A percentile compares a stretch with the other conserved stretches of the same genome.
These are phyloP conservation scores for Kingdonia uniflora DNA, from an alignment of 164 flowering plant species.

Conservation along the genomic window DNA sequence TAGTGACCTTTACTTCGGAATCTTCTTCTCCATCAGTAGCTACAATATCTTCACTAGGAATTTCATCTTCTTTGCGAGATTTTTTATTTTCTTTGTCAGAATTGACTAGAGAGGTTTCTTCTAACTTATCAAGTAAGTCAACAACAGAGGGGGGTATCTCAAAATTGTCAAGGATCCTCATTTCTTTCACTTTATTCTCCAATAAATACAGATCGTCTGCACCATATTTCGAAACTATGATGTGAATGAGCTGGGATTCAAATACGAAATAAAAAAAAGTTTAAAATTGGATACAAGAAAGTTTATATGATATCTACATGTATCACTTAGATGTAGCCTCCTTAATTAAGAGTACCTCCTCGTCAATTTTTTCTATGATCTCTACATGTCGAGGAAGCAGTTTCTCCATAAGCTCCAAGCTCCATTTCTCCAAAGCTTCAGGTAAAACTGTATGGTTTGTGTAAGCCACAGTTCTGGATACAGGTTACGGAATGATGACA, in stretches of 20 bases:
- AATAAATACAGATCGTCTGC: constrained; percentile 46
- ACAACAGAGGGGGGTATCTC: constrained; percentile 50
- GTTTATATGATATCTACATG: too few species aligned
- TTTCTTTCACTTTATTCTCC: constrained; percentile 46
- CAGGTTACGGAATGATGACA: too few species aligned
- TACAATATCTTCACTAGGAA: constrained; percentile 9
- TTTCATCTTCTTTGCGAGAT: constrained; percentile 10
- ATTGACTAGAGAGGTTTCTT: constrained; percentile 24
- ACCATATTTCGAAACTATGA: constrained; percentile 69
- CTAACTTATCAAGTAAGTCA: constrained; percentile 34
- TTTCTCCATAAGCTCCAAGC: constrained; percentile 81
- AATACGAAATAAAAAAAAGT: constrained; percentile 8
- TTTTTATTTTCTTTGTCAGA: constrained; percentile 7
- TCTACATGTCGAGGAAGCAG: constrained; percentile 92
- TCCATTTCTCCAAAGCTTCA: constrained; percentile 97
- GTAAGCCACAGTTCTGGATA: constrained; percentile 86
- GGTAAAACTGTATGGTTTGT: constrained; percentile 97
- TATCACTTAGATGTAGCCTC: too few species aligned
- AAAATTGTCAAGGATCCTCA: constrained; percentile 83
- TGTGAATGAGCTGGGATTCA: constrained; percentile 49
- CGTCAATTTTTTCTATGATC: constrained; percentile 84
- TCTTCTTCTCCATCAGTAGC: constrained; percentile 16
- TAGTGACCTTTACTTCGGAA: constrained; percentile 17
- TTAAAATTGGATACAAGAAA: constrained; percentile 5
- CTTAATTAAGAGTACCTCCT: constrained; percentile 47